Evolutionary conservation across 768 basidiomycete genomes (phyloP).

Genomic region (Dioszegia crocea): DNA sequence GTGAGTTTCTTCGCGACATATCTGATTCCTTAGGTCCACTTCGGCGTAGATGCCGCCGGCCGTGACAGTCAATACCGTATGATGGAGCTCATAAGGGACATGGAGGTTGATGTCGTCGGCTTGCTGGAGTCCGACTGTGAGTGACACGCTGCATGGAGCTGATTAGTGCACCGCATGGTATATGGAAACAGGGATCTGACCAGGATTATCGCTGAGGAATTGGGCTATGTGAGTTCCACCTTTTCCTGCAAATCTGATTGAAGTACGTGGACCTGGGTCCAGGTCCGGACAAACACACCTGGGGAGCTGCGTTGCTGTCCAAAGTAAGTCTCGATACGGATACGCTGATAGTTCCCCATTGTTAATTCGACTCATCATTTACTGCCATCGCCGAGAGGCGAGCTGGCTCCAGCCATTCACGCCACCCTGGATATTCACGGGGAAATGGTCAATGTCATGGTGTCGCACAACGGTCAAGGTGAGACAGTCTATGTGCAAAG

Average conservation of each 20-base stretch:
- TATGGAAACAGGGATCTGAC: slow-evolving; percentile 88
- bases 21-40: slow-evolving; percentile 57
- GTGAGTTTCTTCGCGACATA: slow-evolving; percentile 47
- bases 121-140: slow-evolving; percentile 79
- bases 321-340: slow-evolving; percentile 55
- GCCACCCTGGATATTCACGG: slow-evolving; percentile 77
- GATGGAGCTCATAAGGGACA: slow-evolving; percentile 63
- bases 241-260: not conserved
- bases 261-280: slow-evolving; percentile 86
- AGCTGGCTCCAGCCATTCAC: slow-evolving; percentile 84
- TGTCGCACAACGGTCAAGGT: slow-evolving; percentile 91
- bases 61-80: slow-evolving; percentile 69
- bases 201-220: slow-evolving; percentile 67
- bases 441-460: slow-evolving; percentile 72
- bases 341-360: slow-evolving; percentile 69
- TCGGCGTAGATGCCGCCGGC: slow-evolving; percentile 72
- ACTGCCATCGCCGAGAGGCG: slow-evolving; percentile 70
- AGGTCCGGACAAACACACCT: slow-evolving; percentile 80
- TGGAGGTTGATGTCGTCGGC: slow-evolving; percentile 76
- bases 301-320: slow-evolving; percentile 77
- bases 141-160: slow-evolving; percentile 27
- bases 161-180: slow-evolving; percentile 58
- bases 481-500: slow-evolving; percentile 5
- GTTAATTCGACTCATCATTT: slow-evolving; percentile 79
- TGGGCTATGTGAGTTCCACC: slow-evolving; percentile 71